Evolutionary conservation across 768 basidiomycete genomes (phyloP).

Genomic region (Krasilnikovozyma curviuscula): DNA sequence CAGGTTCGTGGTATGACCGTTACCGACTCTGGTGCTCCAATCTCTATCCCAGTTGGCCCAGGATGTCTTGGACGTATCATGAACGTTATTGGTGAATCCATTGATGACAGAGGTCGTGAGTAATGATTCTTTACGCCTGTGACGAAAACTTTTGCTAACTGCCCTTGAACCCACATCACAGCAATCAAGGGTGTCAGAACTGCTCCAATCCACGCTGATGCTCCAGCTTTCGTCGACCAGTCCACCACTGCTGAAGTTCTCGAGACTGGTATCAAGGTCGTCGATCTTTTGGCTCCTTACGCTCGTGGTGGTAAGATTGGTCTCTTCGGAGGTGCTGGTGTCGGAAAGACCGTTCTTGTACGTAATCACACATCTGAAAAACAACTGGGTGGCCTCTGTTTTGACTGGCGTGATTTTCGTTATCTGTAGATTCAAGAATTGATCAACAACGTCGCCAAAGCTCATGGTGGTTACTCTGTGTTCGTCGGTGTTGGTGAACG

Average conservation of each 20-base stretch:
- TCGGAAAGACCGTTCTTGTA: conserved; percentile 99
- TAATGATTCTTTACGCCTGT: background rate
- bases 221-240: conserved; percentile 93
- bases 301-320: conserved; percentile 99
- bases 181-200: conserved; percentile 23
- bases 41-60: conserved; percentile 85
- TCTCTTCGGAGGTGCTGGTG: conserved; percentile 99
- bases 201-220: conserved; percentile 87
- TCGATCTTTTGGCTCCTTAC: conserved; percentile 97
- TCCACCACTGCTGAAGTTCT: conserved; percentile 96
- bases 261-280: conserved; percentile 99
- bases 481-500: conserved; percentile 99
- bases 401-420: no score
- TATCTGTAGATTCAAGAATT: conserved; percentile 37
- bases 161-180: background rate
- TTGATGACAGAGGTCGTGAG: conserved; percentile 83
- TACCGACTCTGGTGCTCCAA: conserved; percentile 88
- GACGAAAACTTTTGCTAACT: background rate
- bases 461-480: conserved; percentile 99
- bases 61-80: conserved; percentile 96
- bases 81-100: conserved; percentile 99
- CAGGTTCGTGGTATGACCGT: conserved; percentile 73
- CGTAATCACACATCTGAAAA: conserved; percentile 21
- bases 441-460: conserved; percentile 99
- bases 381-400: no score